Evolutionary conservation across 192 early-diverging fungal genomes (phyloP).

Genomic region (Radiomyces spectabilis): DNA sequence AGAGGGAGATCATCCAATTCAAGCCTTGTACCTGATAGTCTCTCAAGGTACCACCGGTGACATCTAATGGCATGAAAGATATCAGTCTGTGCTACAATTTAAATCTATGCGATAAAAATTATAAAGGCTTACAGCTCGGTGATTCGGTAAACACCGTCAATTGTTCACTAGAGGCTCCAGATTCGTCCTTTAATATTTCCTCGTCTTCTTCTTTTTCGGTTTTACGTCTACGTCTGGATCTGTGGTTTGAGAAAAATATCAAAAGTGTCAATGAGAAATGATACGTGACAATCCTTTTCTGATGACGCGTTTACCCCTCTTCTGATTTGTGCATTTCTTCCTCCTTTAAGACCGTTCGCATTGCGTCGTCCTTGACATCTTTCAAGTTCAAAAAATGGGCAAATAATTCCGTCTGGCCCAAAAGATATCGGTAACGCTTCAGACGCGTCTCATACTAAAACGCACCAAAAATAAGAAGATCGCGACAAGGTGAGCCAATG

Average conservation of each 20-base stretch:
- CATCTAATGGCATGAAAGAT: slow-evolving; percentile 42
- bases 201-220: slow-evolving; percentile 98
- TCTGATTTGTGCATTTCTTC: slow-evolving; percentile 24
- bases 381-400: slow-evolving; percentile 57
- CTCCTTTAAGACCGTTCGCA: slow-evolving; percentile 40
- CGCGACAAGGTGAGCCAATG: too few species aligned
- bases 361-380: slow-evolving; percentile 46
- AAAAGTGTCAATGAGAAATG: too few species aligned
- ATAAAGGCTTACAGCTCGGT: slow-evolving; percentile 72
- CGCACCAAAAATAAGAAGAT: background rate
- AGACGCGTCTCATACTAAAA: slow-evolving; percentile 46
- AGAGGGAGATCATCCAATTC: slow-evolving; percentile 97
- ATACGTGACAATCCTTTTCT: background rate
- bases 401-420: slow-evolving; percentile 57
- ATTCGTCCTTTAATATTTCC: slow-evolving; percentile 82
- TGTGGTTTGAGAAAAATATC: slow-evolving; percentile 6
- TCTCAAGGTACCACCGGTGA: slow-evolving; percentile 85
- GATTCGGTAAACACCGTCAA: slow-evolving; percentile 82
- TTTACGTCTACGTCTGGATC: slow-evolving; percentile 80
- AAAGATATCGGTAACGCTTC: slow-evolving; percentile 62
- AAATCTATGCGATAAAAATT: too few species aligned
- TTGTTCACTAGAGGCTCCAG: slow-evolving; percentile 38
- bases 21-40: slow-evolving; percentile 97
- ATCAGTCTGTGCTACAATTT: background rate
- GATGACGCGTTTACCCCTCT: slow-evolving; percentile 27